Base-by-base conservation (phyloP, 2,329 filamentous ascomycete species). In the Apiospora koreana region DNA sequence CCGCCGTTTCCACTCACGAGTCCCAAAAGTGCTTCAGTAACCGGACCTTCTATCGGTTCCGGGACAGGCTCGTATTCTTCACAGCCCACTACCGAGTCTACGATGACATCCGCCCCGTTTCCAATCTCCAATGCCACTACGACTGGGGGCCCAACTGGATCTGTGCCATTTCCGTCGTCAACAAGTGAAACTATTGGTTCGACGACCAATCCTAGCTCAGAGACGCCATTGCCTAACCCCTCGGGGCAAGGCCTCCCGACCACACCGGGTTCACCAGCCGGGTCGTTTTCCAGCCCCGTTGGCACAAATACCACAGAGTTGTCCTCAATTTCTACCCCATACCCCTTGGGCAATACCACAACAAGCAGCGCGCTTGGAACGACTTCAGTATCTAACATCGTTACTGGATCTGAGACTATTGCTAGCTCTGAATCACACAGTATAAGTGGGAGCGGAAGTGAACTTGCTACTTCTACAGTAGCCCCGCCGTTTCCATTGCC, bases 401-500 rank as follows among this genome's bases (percentile, higher is more conserved):
- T 35, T n/a, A 58, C 50, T 58, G 50, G 50, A 58, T 35, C 50
- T 3, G 25, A 35, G 50, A 35, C 28, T 35, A 18, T 12, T 54
- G 28, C 7, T 25, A 58, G 28, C 50, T 58, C 50, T 35, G 50
- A 18, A 35, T 10, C 3, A 25, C 25, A 38, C 14, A 65, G 46
- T 23, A 3, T 25, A 9, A 66, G 14, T 25, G 28, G 7, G 12
- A 66, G n/a, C 28, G 65, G 65, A 66, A 66, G 41, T 21, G 65
- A 46, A 8, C 12, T 42, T 25, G 43, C 58, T 18, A 69, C 71
- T 35, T 65, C 70, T 62, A 70, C 72, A 9, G 46, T 65, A 23
- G 70, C 71, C n/a, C 50, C 69, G 16, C 71, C 73, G 6, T 72
- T 69, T 21, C 67, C 72, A 58, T 42, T 72, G 21, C 67, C 72